phyloP scores from a whole-genome alignment of 2,329 filamentous ascomycete species.

The Alternaria burnsii region DNA sequence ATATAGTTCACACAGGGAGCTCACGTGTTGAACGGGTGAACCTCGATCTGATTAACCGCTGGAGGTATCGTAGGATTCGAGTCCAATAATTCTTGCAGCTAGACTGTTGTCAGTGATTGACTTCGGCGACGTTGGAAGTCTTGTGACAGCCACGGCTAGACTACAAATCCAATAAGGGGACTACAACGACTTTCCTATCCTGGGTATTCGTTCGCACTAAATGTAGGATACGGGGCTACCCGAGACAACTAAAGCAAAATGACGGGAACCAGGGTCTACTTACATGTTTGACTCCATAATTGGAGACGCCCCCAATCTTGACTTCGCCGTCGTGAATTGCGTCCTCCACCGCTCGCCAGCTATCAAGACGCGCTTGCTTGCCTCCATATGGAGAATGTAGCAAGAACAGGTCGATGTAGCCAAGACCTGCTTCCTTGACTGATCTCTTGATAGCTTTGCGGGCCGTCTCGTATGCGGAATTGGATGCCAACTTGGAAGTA shows the following conservation, averaged over 20 bases:
- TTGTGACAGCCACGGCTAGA: not conserved
- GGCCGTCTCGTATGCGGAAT: constrained; percentile 72
- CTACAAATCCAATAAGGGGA: constrained; percentile 9
- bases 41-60: constrained; percentile 79
- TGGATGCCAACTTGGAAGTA: constrained; percentile 78
- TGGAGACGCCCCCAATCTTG: constrained; percentile 76
- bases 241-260: constrained; percentile 12
- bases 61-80: constrained; percentile 69
- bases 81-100: constrained; percentile 74
- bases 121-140: constrained; percentile 8
- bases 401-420: constrained; percentile 81
- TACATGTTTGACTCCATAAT: constrained; percentile 78
- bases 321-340: constrained; percentile 76
- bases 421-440: constrained; percentile 70
- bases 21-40: constrained; percentile 73
- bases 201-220: constrained; percentile 12
- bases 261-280: constrained; percentile 41
- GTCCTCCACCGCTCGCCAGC: constrained; percentile 80
- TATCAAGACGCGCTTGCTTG: constrained; percentile 70
- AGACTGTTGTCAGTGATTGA: constrained; percentile 22
- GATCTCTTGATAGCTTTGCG: constrained; percentile 71
- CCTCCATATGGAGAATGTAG: constrained; percentile 83
- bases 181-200: constrained; percentile 1
- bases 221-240: constrained; percentile 7
- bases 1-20: not conserved